Conservation (phyloP, 805 yeast genomes). For the Saccharomycopsis capsularis region DNA sequence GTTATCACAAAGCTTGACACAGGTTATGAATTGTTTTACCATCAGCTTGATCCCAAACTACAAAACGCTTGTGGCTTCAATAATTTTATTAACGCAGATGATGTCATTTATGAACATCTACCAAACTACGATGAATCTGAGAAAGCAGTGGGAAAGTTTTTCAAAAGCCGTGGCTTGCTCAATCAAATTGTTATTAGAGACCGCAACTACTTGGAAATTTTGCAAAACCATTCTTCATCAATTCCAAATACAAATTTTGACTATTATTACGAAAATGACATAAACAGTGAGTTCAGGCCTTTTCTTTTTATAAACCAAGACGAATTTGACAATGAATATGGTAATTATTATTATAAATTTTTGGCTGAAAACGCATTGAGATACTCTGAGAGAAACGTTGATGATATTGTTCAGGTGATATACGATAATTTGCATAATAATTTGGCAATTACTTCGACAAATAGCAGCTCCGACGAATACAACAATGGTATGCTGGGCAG, state of each 20-base stretch:
- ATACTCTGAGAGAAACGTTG: slow-evolving; percentile 21
- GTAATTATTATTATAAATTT: slow-evolving; percentile 21
- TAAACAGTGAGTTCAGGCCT: slow-evolving; percentile 17
- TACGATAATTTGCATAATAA: slow-evolving; percentile 7
- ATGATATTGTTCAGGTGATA: slow-evolving; percentile 21
- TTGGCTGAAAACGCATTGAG: slow-evolving; percentile 21
- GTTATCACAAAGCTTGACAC: slow-evolving; percentile 6
- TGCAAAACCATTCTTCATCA: slow-evolving; percentile 8
- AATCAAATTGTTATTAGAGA: slow-evolving; percentile 20
- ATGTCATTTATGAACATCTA: slow-evolving; percentile 2
- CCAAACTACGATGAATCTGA: slow-evolving; percentile 19
- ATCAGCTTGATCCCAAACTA: slow-evolving; percentile 18
- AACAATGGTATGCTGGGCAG: neutral
- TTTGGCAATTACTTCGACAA: neutral
- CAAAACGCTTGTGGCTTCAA: slow-evolving; percentile 1
- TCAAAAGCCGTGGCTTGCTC: slow-evolving; percentile 14
- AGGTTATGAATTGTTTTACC: slow-evolving; percentile 19
- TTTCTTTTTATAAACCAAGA: slow-evolving; percentile 16
- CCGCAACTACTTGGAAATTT: slow-evolving; percentile 15
- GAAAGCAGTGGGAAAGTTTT: slow-evolving; percentile 19
- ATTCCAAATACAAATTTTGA: slow-evolving; percentile 11
- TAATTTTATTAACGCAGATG: slow-evolving; percentile 1
- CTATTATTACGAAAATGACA: slow-evolving; percentile 16
- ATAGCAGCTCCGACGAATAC: neutral
- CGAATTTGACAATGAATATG: slow-evolving; percentile 10